Conservation (phyloP, 2,329 filamentous ascomycete genomes). For the Pseudogymnoascus sp. region DNA sequence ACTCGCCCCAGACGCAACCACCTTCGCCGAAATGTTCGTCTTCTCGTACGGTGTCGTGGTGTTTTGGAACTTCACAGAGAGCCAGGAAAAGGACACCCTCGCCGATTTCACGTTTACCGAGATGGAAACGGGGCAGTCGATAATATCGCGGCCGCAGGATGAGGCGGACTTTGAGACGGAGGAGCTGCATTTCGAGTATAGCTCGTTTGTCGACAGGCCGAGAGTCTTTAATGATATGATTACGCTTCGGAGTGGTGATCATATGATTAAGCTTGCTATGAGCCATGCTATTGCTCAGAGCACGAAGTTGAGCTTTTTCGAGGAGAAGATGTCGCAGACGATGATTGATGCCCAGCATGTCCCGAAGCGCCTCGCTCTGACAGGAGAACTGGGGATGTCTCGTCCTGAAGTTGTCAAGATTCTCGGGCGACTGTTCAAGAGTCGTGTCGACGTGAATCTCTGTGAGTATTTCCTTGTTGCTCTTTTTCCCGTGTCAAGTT, state of each 20-base stretch:
- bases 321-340: constrained; percentile 89
- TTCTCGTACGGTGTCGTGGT: constrained; percentile 96
- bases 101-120: constrained; percentile 88
- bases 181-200: constrained; percentile 98
- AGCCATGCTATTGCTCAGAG: constrained; percentile 96
- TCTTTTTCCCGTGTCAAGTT: constrained; percentile 13
- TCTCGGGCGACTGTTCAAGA: constrained; percentile 82
- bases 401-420: constrained; percentile 88
- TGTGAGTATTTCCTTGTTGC: constrained; percentile 52
- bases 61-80: constrained; percentile 97
- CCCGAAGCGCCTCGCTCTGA: constrained; percentile 78
- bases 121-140: constrained; percentile 52
- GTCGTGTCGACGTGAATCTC: constrained; percentile 91
- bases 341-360: constrained; percentile 91
- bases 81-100: constrained; percentile 91
- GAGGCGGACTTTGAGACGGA: constrained; percentile 95
- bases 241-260: constrained; percentile 83
- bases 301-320: constrained; percentile 92
- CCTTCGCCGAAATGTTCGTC: constrained; percentile 91
- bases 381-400: constrained; percentile 84
- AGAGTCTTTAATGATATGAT: constrained; percentile 99
- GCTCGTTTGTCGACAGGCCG: constrained; percentile 71
- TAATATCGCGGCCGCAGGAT: constrained; percentile 70
- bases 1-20: constrained; percentile 61
- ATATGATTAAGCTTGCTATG: constrained; percentile 98